phyloP scores from a whole-genome alignment of 768 basidiomycete species.

The Psilocybe sp. region DNA sequence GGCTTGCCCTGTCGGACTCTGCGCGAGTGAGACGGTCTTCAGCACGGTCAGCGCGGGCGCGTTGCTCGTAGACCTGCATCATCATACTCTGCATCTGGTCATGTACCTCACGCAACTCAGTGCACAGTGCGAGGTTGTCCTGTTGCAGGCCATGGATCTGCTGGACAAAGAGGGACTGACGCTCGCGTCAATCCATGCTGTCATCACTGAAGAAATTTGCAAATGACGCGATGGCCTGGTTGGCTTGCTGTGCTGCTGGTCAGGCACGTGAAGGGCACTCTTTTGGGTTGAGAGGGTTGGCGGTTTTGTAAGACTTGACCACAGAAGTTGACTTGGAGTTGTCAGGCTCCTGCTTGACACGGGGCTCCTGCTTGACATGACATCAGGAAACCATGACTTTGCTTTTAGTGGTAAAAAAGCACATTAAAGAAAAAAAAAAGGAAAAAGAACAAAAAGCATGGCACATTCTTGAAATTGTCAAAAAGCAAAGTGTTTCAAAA shows the following conservation, averaged over 20 bases:
- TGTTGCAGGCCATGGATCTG: conserved; percentile 5
- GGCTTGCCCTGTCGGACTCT: no score
- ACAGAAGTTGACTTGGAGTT: neutral
- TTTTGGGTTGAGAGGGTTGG: neutral
- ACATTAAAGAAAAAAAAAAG: no score
- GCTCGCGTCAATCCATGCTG: no score
- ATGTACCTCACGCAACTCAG: neutral
- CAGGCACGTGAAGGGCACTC: neutral
- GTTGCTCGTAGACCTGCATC: neutral
- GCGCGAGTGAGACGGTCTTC: no score
- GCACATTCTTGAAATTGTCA: no score
- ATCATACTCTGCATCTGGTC: neutral
- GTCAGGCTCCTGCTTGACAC: no score
- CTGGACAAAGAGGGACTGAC: no score
- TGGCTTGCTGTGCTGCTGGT: neutral
- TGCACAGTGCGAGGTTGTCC: conserved; percentile 3
- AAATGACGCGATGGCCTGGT: conserved; percentile 3
- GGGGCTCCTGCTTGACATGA: no score
- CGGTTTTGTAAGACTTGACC: neutral
- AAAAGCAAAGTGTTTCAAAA: no score
- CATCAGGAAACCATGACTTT: no score
- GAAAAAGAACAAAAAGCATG: no score
- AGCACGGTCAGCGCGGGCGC: conserved; percentile 10
- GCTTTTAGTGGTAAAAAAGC: no score
- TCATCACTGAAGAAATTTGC: conserved; percentile 4